Evolutionary conservation across 1,139 yeast species (phyloP), one percentile per base, ranked within the genome.

Genomic region (Candida frijolesensis): DNA sequence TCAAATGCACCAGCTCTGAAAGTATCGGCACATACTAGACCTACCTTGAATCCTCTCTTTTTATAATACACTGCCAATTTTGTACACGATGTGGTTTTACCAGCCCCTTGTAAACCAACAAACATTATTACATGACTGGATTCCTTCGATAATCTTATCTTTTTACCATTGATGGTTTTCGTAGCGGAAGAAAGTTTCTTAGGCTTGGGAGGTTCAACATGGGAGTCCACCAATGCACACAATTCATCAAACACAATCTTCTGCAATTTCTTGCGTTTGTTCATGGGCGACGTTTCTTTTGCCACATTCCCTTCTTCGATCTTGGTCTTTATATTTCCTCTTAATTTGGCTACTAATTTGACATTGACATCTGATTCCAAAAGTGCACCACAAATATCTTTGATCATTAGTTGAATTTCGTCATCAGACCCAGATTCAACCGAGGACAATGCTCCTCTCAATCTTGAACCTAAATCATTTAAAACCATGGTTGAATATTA

Each of bases 1-100:
- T 94, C 99, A 75, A 94, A 94, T 1, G 99, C 99, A 79, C 99
- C 99, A 34, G 99, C 99, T 79, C 99, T 85, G 77, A 94, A 94
- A 39, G 99, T 94, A 77, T 94, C 99, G 2, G 99, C 99, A 82
- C 99, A 95, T 29, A 94, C 98, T 62, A 94, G 76, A 48, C 99
- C 99, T 43, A 91, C 96, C 65, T 90, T 91, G 71, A 85, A 90
- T 1, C 97, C 97, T 65, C 98, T 79, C 66, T 94, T 84, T 64
- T 92, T 94, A 66, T 94, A 95, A 68, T 89, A 92, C 1, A 90
- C 96, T 0, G 99, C 99, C 60, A 94, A 77, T 67, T 94, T 94
- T 1, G 99, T 94, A 83, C 98, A 92, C 2, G 97, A 85, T 0
- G 99, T 94, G 27, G 99, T 94, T 68, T 94, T 94, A 80, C 99